Evolutionary conservation across 768 basidiomycete species (phyloP).

Genomic region (Hericium erinaceus): DNA sequence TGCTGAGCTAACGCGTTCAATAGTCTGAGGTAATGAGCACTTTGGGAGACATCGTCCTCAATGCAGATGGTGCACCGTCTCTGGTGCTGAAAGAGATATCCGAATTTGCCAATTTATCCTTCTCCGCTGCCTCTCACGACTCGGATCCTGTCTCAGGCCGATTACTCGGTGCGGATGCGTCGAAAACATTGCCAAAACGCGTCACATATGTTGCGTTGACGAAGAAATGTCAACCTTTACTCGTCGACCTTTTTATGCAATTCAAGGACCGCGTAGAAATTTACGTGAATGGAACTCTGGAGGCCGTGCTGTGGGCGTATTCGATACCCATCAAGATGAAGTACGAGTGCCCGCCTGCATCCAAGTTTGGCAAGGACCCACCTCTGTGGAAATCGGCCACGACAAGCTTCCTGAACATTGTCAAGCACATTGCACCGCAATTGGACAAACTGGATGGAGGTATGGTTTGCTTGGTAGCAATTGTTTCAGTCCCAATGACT

Average conservation of each 20-base stretch:
- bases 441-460: constrained; percentile 37
- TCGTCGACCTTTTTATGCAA: constrained; percentile 66
- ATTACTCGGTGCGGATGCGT: constrained; percentile 6
- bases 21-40: constrained; percentile 68
- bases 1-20: background rate
- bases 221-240: constrained; percentile 78
- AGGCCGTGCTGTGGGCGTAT: constrained; percentile 75
- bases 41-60: constrained; percentile 57
- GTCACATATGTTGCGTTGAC: constrained; percentile 86
- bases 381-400: constrained; percentile 98
- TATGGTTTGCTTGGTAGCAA: background rate
- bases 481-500: background rate
- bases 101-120: constrained; percentile 81
- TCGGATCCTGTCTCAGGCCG: constrained; percentile 18
- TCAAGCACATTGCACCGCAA: constrained; percentile 53
- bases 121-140: constrained; percentile 67
- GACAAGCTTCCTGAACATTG: constrained; percentile 60
- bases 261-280: constrained; percentile 55
- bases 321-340: constrained; percentile 89
- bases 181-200: constrained; percentile 38
- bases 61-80: constrained; percentile 52
- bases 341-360: constrained; percentile 87
- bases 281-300: constrained; percentile 77
- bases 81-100: constrained; percentile 77
- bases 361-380: constrained; percentile 76